phyloP scores from a whole-genome alignment of 2,329 filamentous ascomycete genomes.

The Cladosporium sp. region DNA sequence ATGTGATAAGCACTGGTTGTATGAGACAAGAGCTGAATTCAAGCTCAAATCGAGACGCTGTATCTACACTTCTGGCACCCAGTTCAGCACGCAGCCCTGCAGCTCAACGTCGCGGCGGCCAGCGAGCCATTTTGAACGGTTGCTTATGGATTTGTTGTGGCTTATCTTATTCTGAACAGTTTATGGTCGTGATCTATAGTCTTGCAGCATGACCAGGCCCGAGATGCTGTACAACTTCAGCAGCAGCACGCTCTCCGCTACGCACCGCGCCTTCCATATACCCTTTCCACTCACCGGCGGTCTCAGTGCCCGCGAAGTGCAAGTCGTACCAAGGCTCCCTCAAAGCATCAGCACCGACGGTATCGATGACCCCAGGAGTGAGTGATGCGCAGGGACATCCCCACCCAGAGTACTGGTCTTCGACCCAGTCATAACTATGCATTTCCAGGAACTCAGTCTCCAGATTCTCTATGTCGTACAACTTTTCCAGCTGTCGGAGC shows the following conservation, averaged over 20 bases:
- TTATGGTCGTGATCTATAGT: constrained; percentile 7
- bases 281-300: constrained; percentile 54
- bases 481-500: constrained; percentile 38
- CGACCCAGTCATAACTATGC: constrained; percentile 35
- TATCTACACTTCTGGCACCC: not conserved
- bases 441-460: constrained; percentile 27
- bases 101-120: no score
- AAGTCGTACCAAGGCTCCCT: constrained; percentile 39
- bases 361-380: constrained; percentile 28
- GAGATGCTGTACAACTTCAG: constrained; percentile 42
- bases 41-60: not conserved
- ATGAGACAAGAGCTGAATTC: no score
- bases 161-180: not conserved
- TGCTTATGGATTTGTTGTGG: not conserved
- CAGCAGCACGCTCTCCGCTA: constrained; percentile 51
- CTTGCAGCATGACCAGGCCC: constrained; percentile 12
- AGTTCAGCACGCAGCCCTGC: not conserved
- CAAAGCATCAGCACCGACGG: constrained; percentile 26
- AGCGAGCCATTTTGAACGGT: no score
- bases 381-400: constrained; percentile 34
- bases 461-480: constrained; percentile 31
- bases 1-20: not conserved
- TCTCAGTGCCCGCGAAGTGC: constrained; percentile 59
- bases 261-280: constrained; percentile 61
- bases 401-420: constrained; percentile 35